Evolutionary conservation across 106 monocot genomes (phyloP), one percentile per base, ranked within the genome.

Genomic region (Chionographis japonica): DNA sequence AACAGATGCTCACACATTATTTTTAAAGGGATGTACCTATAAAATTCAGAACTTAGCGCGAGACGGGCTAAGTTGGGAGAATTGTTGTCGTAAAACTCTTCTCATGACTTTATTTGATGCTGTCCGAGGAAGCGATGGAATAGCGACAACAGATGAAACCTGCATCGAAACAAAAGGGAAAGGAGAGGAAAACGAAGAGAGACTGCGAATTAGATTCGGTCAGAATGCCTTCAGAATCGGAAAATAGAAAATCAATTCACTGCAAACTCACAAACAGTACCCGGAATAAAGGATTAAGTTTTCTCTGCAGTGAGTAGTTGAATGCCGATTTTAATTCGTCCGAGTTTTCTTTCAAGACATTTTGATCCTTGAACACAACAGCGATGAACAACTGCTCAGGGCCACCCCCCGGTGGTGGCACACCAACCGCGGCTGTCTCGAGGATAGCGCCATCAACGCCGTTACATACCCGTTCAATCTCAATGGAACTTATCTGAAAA

Each of bases 61-160:
- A 43, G 27, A 27, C 27, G 75, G 57, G n/a, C 50, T 40, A 14
- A 50, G 39, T 40, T 83, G 75, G 16, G 69, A 68, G 37, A 92
- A 72, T 37, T 97, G 80, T 53, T 87, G 56, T n/a, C 89, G 70
- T 19, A 97, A 51, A 70, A 97, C 84, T 74, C 95, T 89, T 80
- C 95, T 82, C 89, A 92, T 92, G 52, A 97, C 89, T 76, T 97
- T 97, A 62, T 97, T 95, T 27, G 95, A 86, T 12, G 92, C 92
- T 57, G 95, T 97, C 74, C 95, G 81, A 19, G 95, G 92, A 67
- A 97, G 92, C 15, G 82, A 84, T 46, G 86, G 82, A 9, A 92
- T 79, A 9, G 55, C 53, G 19, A 89, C 75, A 56, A 92, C 84
- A 56, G 77, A 82, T 50, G 88, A 81, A 74, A 89, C 92, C 95